Percentiles rank a stretch among this genome's conserved stretches.
Conservation (phyloP, 1,284 basidiomycete species). For the Bondarzewia mesenterica region DNA sequence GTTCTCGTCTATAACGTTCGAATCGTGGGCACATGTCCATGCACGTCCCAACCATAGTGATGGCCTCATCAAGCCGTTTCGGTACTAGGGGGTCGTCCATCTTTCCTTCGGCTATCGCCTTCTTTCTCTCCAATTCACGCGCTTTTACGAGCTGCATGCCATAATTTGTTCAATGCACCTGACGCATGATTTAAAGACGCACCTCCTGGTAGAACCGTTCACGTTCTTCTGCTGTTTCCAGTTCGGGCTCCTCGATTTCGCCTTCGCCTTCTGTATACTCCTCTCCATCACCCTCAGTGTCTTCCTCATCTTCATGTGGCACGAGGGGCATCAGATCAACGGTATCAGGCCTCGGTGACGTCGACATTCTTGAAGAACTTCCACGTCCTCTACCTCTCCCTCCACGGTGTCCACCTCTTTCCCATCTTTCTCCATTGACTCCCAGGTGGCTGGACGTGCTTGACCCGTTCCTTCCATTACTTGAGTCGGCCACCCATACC, state of each 20-base stretch:
- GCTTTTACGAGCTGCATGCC: conserved; percentile 53
- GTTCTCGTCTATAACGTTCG: conserved; percentile 86
- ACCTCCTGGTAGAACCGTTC: conserved; percentile 66
- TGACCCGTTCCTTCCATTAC: conserved; percentile 1
- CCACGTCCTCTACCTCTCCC: conserved; percentile 21
- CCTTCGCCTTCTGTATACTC: conserved; percentile 18
- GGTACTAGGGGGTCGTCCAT: conserved; percentile 81
- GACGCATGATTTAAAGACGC: conserved; percentile 19
- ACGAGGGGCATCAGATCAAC: conserved; percentile 17
- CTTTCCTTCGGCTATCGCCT: conserved; percentile 76
- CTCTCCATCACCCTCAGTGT: conserved; percentile 15
- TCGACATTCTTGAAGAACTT: conserved; percentile 30
- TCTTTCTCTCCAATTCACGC: conserved; percentile 68
- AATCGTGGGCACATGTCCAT: conserved; percentile 92
- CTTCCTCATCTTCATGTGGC: conserved; percentile 19
- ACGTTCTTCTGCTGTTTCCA: conserved; percentile 49
- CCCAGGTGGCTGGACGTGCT: conserved; percentile 6
- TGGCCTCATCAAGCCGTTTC: conserved; percentile 79
- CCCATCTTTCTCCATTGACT: conserved; percentile 46
- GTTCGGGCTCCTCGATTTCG: conserved; percentile 27
- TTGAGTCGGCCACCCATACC: conserved; percentile 3
- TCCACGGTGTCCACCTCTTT: conserved; percentile 28
- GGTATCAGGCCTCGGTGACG: conserved; percentile 24
- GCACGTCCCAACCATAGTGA: conserved; percentile 87
- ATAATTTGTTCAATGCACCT: conserved; percentile 11